phyloP scores from a whole-genome alignment of 2,329 filamentous ascomycete genomes.

The Monascus ruber region DNA sequence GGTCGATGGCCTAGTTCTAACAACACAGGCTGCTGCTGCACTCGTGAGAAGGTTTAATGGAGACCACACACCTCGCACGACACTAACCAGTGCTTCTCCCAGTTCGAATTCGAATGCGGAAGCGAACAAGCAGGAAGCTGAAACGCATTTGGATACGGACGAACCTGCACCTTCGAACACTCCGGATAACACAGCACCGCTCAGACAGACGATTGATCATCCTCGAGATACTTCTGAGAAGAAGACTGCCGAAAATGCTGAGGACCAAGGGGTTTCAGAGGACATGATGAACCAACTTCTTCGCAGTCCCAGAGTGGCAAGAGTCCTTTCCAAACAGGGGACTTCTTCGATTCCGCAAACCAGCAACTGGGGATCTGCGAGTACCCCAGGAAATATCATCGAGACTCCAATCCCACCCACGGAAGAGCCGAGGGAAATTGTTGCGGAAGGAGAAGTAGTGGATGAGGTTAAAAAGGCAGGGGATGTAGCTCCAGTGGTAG shows the following conservation, averaged over 20 bases:
- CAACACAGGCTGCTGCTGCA: constrained; percentile 48
- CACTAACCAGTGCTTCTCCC: not conserved
- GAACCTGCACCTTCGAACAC: no score
- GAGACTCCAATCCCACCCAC: not conserved
- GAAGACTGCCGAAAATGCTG: constrained; percentile 11
- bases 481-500: constrained; percentile 15
- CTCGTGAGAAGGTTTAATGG: constrained; percentile 49
- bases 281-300: constrained; percentile 52
- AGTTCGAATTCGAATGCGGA: constrained; percentile 10
- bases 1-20: constrained; percentile 50
- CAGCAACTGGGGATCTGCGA: not conserved
- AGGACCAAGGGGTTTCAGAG: constrained; percentile 41
- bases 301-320: constrained; percentile 47
- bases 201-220: constrained; percentile 40
- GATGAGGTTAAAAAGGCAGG: constrained; percentile 38
- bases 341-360: constrained; percentile 4
- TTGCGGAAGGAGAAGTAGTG: constrained; percentile 31
- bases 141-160: no score
- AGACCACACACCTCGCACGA: constrained; percentile 12
- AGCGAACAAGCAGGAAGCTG: constrained; percentile 8
- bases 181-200: constrained; percentile 38
- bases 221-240: constrained; percentile 13
- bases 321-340: constrained; percentile 40
- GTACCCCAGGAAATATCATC: not conserved
- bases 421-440: constrained; percentile 4